A percentile compares a stretch with the other conserved stretches of the same genome.
Evolutionary conservation across 1,139 yeast species (phyloP).

Genomic region (Pichia sp.): DNA sequence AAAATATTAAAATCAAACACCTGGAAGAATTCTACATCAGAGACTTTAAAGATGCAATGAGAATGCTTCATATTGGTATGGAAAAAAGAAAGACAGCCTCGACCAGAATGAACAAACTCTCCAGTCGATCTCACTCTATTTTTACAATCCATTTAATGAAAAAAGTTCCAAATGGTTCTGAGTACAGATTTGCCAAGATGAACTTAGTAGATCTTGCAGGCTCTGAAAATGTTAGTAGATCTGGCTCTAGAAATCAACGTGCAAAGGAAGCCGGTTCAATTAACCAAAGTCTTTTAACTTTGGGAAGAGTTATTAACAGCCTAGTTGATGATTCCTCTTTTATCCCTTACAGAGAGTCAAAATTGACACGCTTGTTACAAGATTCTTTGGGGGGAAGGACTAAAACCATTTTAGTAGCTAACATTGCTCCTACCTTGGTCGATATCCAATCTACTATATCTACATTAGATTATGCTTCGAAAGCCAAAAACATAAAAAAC

Average conservation of each 20-base stretch:
- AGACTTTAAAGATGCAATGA: constrained; percentile 52
- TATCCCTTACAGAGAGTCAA: constrained; percentile 83
- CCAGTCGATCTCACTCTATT: constrained; percentile 71
- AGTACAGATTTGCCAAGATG: constrained; percentile 58
- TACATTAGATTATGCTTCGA: constrained; percentile 79
- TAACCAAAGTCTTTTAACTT: constrained; percentile 74
- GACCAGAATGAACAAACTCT: constrained; percentile 64
- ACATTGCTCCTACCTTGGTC: constrained; percentile 74
- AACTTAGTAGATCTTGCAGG: constrained; percentile 79
- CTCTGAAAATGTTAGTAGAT: constrained; percentile 69
- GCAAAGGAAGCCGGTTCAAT: constrained; percentile 89
- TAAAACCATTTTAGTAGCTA: constrained; percentile 74
- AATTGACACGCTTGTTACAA: constrained; percentile 70
- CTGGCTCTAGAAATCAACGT: constrained; percentile 74
- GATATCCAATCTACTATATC: constrained; percentile 76
- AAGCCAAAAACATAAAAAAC: constrained; percentile 76
- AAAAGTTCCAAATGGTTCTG: constrained; percentile 36
- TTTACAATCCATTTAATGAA: constrained; percentile 59
- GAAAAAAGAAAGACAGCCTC: constrained; percentile 59
- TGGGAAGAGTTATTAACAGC: constrained; percentile 80
- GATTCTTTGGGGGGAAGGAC: constrained; percentile 84
- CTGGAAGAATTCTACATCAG: constrained; percentile 52
- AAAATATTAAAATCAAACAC: constrained; percentile 35
- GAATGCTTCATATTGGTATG: constrained; percentile 51
- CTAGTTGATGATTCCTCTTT: constrained; percentile 59